Base-by-base conservation (phyloP, 2,329 filamentous ascomycete species). In the Phialophora expanda region DNA sequence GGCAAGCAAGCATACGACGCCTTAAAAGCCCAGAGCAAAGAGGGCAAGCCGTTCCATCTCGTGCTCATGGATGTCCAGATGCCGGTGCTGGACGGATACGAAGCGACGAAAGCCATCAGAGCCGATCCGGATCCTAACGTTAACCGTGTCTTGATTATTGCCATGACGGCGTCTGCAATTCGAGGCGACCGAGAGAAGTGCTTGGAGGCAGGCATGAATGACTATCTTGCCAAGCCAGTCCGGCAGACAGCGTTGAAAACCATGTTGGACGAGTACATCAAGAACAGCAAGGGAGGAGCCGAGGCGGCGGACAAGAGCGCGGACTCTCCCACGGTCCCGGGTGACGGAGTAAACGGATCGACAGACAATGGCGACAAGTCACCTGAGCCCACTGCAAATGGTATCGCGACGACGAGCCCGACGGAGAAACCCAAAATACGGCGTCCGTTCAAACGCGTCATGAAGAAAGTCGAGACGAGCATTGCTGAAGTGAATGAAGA, bases 171-270 rank as follows among this genome's bases (percentile, higher is more conserved):
- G 0, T 93, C 90, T 28, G 94, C 94, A 2, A 98, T 98, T 67
- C 91, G 95, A 75, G 94, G 94, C 20, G 94, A 98, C 75, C 85
- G 93, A 56, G 94, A 98, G 76, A 97, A 96, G 79, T 97, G 94
- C 72, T 81, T 97, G n/a, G 92, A 93, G 57, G 92, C 92, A 1
- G 94, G 94, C 53, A 98, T 98, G 94, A 97, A 97, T 77, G 95
- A 97, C 74, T 98, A 97, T 74, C 86, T 97, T 0, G 93, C 94
- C 17, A 98, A 98, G 76, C 94, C 94, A 0, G 94, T 98, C n/a
- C 86, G 93, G 67, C 92, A 91, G 3, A 90, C 93, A 55, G 89
- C 96, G 48, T 82, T 98, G 61, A 95, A 92, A 78, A 88, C 88
- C 74, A 94, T 97, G 80, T 81, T 98, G 12, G 87, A 90, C 71